Evolutionary conservation across 306 rosid species (phyloP).

Genomic region (Prunus campanulata): DNA sequence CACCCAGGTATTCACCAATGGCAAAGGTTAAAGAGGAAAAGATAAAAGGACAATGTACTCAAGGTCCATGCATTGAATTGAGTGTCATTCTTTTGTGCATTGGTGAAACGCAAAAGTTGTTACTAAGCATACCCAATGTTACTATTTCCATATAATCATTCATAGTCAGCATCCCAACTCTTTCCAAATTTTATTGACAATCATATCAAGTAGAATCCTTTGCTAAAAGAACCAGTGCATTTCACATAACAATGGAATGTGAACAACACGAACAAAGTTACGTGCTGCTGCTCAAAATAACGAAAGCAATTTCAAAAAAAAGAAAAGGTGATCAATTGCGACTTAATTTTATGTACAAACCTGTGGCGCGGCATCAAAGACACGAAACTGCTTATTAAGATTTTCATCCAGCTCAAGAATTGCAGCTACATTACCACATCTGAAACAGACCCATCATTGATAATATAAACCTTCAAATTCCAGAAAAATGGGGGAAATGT

Average conservation of each 20-base stretch:
- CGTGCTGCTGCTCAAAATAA: constrained; percentile 15
- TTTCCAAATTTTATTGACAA: not conserved
- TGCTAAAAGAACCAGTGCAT: not conserved
- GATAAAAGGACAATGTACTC: not conserved
- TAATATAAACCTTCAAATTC: constrained; percentile 22
- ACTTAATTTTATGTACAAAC: constrained; percentile 41
- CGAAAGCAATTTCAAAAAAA: not conserved
- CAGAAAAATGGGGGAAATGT: constrained; percentile 1
- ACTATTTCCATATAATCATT: not conserved
- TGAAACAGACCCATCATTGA: constrained; percentile 32
- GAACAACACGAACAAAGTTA: not conserved
- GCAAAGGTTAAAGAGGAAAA: not conserved
- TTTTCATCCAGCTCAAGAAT: constrained; percentile 90
- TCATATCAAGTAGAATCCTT: not conserved
- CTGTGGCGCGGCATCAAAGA: constrained; percentile 97
- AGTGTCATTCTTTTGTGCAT: not conserved
- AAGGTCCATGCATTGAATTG: not conserved
- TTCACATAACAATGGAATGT: not conserved
- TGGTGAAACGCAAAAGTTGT: not conserved
- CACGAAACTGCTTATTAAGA: constrained; percentile 84
- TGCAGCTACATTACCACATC: constrained; percentile 99
- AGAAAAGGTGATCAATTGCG: constrained; percentile 10
- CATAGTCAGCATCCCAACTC: not conserved
- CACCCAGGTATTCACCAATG: not conserved
- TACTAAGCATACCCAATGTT: not conserved